Percentiles rank a stretch among this genome's conserved stretches.
Evolutionary conservation across 129 eudicot genomes (phyloP).

Genomic region (Apium graveolens): DNA sequence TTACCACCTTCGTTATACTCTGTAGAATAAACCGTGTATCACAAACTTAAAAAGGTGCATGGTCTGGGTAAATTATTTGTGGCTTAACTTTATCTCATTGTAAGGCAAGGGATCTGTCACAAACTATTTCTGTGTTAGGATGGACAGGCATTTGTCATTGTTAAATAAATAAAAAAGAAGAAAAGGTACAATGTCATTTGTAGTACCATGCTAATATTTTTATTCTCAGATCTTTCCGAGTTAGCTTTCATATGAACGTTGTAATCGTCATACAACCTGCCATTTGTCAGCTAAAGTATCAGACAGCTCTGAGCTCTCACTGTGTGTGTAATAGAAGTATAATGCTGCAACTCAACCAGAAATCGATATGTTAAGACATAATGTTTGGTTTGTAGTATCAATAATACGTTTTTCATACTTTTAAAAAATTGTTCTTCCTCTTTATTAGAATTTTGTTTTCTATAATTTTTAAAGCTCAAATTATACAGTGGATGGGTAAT

Average conservation of each 20-base stretch:
- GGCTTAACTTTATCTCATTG: background rate
- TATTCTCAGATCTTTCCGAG: background rate
- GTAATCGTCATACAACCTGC: background rate
- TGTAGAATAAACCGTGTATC: background rate
- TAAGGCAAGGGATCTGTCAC: background rate
- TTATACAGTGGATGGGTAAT: background rate
- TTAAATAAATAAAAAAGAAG: background rate
- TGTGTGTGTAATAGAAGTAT: background rate
- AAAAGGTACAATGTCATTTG: background rate
- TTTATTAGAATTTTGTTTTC: background rate
- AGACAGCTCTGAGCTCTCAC: background rate
- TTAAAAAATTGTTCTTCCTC: background rate
- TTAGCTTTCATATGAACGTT: background rate
- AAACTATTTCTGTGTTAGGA: background rate
- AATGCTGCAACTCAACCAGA: background rate
- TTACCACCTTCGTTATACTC: background rate
- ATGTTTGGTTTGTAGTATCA: background rate
- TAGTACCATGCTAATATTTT: background rate
- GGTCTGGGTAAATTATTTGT: background rate
- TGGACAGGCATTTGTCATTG: background rate
- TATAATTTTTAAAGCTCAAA: background rate
- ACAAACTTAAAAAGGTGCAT: background rate
- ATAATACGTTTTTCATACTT: background rate
- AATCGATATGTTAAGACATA: background rate
- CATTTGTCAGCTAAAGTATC: background rate